phyloP scores from a whole-genome alignment of 495 filamentous ascomycete species.

The Lasiosphaeris hirsuta region DNA sequence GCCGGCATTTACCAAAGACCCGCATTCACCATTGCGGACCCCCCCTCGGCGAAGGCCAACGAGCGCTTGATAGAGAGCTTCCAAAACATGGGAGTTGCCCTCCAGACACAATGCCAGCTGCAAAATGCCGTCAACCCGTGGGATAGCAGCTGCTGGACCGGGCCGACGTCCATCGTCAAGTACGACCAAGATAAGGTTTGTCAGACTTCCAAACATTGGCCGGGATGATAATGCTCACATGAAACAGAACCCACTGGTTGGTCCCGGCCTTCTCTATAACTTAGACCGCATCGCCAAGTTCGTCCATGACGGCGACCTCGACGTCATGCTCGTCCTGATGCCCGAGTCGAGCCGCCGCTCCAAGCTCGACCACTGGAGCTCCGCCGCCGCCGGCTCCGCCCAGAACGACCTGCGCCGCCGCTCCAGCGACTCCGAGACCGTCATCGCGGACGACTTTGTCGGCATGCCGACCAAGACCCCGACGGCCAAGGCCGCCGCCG shows the following conservation, averaged over 20 bases:
- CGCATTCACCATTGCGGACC: conserved; percentile 42
- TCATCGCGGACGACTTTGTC: conserved; percentile 28
- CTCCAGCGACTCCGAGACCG: conserved; percentile 24
- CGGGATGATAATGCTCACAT: conserved; percentile 1
- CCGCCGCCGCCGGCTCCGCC: conserved; percentile 22
- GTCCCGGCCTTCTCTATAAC: conserved; percentile 31
- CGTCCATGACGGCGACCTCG: conserved; percentile 37
- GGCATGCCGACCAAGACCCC: conserved; percentile 14
- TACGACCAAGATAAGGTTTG: conserved; percentile 41
- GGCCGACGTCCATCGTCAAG: conserved; percentile 40
- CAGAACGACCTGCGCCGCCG: conserved; percentile 38
- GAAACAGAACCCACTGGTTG: conserved; percentile 27
- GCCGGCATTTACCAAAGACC: conserved; percentile 24
- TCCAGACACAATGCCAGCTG: conserved; percentile 34
- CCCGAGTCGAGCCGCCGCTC: conserved; percentile 38
- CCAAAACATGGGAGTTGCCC: conserved; percentile 22
- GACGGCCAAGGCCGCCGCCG: conserved; percentile 21
- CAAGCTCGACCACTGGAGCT: conserved; percentile 30
- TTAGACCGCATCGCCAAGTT: conserved; percentile 33
- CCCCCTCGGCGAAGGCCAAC: conserved; percentile 37
- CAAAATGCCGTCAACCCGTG: conserved; percentile 41
- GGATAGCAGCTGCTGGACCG: conserved; percentile 44
- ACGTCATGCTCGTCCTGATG: conserved; percentile 44
- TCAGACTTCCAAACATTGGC: not conserved
- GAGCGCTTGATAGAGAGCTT: conserved; percentile 32